phyloP scores from a whole-genome alignment of 768 basidiomycete genomes.

The Kwoniella sp. region DNA sequence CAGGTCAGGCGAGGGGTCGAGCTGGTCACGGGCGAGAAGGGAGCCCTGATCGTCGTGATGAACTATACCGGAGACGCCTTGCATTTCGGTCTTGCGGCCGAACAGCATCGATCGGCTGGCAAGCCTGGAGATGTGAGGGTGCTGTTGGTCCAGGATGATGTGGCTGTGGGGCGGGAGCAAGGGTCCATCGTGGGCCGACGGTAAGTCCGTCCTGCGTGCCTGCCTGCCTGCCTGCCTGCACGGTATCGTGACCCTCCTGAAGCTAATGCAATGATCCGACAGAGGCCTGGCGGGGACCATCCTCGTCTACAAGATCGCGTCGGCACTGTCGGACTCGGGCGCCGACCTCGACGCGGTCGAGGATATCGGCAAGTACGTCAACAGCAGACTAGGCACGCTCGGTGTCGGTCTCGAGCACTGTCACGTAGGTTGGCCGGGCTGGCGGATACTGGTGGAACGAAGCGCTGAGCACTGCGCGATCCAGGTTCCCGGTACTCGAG shows the following conservation, averaged over 20 bases:
- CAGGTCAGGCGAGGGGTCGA: conserved; percentile 81
- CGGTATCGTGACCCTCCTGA: not conserved
- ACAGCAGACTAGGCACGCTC: conserved; percentile 47
- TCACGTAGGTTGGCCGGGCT: conserved; percentile 36
- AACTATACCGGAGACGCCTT: conserved; percentile 52
- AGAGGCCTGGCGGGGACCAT: conserved; percentile 52
- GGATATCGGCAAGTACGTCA: conserved; percentile 42
- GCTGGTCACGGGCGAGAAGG: conserved; percentile 53
- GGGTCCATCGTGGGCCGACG: conserved; percentile 52
- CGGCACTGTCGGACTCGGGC: conserved; percentile 49
- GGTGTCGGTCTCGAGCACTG: conserved; percentile 52
- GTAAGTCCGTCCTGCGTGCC: conserved; percentile 16
- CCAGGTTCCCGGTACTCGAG: conserved; percentile 50
- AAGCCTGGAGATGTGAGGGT: conserved; percentile 43
- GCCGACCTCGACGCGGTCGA: conserved; percentile 48
- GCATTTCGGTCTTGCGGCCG: conserved; percentile 52
- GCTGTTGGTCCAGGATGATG: conserved; percentile 52
- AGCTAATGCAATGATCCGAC: not conserved
- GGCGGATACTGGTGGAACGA: not conserved
- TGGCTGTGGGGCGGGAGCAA: conserved; percentile 50
- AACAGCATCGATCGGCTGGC: conserved; percentile 42
- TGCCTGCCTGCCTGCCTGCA: not conserved
- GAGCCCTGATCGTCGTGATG: conserved; percentile 45
- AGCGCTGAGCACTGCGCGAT: not conserved
- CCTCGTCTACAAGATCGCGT: conserved; percentile 52